Evolutionary conservation across 1,284 basidiomycete species (phyloP), one percentile per base, ranked within the genome.

Genomic region (Naganishia cerealis): DNA sequence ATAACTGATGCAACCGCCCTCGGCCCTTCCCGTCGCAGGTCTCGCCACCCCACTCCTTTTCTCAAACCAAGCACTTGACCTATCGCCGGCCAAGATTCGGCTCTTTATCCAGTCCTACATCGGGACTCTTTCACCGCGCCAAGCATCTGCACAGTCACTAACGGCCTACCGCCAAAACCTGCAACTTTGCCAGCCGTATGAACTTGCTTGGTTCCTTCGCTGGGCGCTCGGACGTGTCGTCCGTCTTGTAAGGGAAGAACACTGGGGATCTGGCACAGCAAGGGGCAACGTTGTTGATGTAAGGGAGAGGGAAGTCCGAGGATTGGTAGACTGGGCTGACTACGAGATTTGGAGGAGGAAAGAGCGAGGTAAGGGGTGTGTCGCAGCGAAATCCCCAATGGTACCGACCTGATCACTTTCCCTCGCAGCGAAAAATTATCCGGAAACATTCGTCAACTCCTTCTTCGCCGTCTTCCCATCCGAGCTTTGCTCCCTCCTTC

Each of bases 1-100:
- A 33, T 6, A 33, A 3, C 29, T 33, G 46, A 43, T 67, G 62
- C 62, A 38, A 62, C 56, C 39, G 36, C 56, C 57, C n/a, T 24
- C n/a, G 9, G 3, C 7, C 21, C 21, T 58, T 61, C 53, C 18
- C 5, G 24, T 8, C 8, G 4, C 68, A 84, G 91, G 89, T 58
- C 85, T 94, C 69, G 88, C 88, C 36, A 92, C 91, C 2, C 92
- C 92, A 15, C 88, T 94, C 80, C 87, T 95, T 70, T 94, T 95
- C 82, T 90, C 89, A 36, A 87, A 87, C 38, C 87, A 89, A 72
- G 91, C 92, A 26, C 86, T 95, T 68, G 92, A 94, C 75, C 84
- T 94, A 54, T 88, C 87, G 48, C 83, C 87, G 8, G 82, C 86
- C 29, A 85, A 87, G 50, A 87, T 91, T 72, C 87, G 85, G 72